phyloP scores from a whole-genome alignment of 2,329 filamentous ascomycete genomes.

The Exophiala xenobiotica region DNA sequence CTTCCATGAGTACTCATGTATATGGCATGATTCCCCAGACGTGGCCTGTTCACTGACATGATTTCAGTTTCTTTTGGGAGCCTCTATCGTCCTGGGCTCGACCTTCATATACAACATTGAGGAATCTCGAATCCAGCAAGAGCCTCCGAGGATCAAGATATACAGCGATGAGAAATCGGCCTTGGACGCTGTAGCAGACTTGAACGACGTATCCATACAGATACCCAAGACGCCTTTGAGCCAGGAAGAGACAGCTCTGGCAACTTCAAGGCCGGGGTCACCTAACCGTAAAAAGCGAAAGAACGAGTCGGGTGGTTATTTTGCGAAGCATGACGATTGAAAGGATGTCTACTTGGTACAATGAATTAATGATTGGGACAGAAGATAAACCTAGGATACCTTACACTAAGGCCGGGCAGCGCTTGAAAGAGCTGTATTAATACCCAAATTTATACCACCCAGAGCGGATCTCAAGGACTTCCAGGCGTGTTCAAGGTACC shows the following conservation, averaged over 20 bases:
- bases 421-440: neutral
- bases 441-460: neutral
- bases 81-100: conserved; percentile 72
- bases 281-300: conserved; percentile 40
- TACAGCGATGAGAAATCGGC: conserved; percentile 75
- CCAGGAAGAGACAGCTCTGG: conserved; percentile 47
- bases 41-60: conserved; percentile 1
- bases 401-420: neutral
- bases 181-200: conserved; percentile 49
- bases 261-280: conserved; percentile 53
- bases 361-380: conserved; percentile 28
- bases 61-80: conserved; percentile 75
- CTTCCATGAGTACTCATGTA: conserved; percentile 70
- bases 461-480: neutral
- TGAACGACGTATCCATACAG: conserved; percentile 49
- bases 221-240: conserved; percentile 49
- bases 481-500: too few species aligned
- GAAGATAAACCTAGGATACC: conserved; percentile 18
- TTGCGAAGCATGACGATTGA: conserved; percentile 36
- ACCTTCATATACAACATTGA: conserved; percentile 78
- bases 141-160: conserved; percentile 58
- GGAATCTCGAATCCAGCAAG: conserved; percentile 51
- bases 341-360: conserved; percentile 20
- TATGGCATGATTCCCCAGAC: conserved; percentile 39
- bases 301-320: conserved; percentile 40